Evolutionary conservation across 192 early-diverging fungal species (phyloP), one percentile per base, ranked within the genome.

Genomic region (Phlyctochytrium planicorne): DNA sequence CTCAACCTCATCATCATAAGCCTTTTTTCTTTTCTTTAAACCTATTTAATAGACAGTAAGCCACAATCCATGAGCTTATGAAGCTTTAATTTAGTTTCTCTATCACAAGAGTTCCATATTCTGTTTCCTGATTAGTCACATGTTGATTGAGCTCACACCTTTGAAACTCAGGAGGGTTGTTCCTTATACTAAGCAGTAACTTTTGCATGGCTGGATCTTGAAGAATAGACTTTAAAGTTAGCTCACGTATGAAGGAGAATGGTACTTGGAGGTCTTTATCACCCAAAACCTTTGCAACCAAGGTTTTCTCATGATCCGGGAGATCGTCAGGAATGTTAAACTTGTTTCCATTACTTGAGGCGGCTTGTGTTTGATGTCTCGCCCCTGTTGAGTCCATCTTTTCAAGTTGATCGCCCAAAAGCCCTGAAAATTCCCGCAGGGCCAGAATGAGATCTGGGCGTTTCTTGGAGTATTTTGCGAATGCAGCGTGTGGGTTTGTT

Each of bases 341-440:
- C 31, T 59, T 32, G 14, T 65, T 31, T 10, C 23, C 64, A 30
- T 29, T 27, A 23, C 31, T 67, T 0, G 24, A 17, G 34, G 36
- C 67, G n/a, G 17, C n/a, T 24, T 32, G 32, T 53, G 37, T 65
- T 29, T 57, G 16, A 6, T 70, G 63, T 59, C 32, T 52, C 34
- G 30, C 23, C 50, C 23, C 60, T 20, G 60, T 34, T 24, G 20
- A 24, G 10, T 53, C 64, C 76, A 78, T 63, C 10, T 27, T 32
- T 34, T 62, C 63, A 60, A 78, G 63, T 16, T 69, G 64, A 3
- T 68, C 70, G 0, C 80, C 80, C 25, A 81, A 34, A 24, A 78
- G 24, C 12, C 75, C 80, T 2, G 76, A 65, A 66, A 81, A 78
- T 61, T 75, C 73, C 31, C 74, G 56, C 29, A 81, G 34, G 30